A percentile compares a stretch with the other conserved stretches of the same genome.
These are phyloP conservation scores for Hebeloma cylindrosporum DNA, from an alignment of 768 basidiomycete genomes.

Conservation along the genomic window DNA sequence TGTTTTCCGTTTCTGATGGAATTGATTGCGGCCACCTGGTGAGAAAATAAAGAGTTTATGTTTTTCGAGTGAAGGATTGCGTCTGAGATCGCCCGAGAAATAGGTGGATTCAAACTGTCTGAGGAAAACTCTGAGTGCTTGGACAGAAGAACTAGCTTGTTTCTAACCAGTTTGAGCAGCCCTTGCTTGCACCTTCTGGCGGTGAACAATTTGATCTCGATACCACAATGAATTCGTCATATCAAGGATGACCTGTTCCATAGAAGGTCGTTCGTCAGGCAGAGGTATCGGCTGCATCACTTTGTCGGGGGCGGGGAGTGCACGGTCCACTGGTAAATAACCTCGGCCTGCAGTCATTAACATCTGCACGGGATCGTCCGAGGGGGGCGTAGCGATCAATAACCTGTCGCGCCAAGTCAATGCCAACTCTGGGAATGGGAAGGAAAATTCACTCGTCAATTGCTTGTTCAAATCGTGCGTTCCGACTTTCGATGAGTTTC, in stretches of 20 bases:
- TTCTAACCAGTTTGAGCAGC: slow-evolving; percentile 51
- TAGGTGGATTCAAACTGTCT: slow-evolving; percentile 53
- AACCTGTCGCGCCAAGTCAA: slow-evolving; percentile 65
- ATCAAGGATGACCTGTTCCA: slow-evolving; percentile 58
- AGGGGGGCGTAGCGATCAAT: slow-evolving; percentile 46
- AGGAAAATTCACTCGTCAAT: slow-evolving; percentile 60
- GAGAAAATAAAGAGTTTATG: slow-evolving; percentile 65
- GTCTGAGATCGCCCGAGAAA: slow-evolving; percentile 55
- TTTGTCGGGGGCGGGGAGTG: slow-evolving; percentile 12
- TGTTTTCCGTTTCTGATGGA: slow-evolving; percentile 56
- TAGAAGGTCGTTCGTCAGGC: slow-evolving; percentile 54
- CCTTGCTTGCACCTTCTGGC: slow-evolving; percentile 53
- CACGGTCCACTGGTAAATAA: slow-evolving; percentile 70
- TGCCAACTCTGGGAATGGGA: not conserved
- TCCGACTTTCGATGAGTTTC: slow-evolving; percentile 70
- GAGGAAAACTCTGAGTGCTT: too few species aligned
- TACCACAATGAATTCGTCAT: slow-evolving; percentile 64
- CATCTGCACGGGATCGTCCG: slow-evolving; percentile 61
- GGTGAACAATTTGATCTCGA: slow-evolving; percentile 62
- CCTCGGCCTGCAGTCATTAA: slow-evolving; percentile 67
- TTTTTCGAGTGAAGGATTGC: slow-evolving; percentile 60
- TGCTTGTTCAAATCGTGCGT: slow-evolving; percentile 60
- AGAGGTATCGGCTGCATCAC: slow-evolving; percentile 31
- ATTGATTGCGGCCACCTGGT: slow-evolving; percentile 72
- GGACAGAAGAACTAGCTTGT: not conserved